Percentiles rank a stretch among this genome's conserved stretches.
Evolutionary conservation across 2,329 filamentous ascomycete species (phyloP).

Genomic region (Hypomyces perniciosus): DNA sequence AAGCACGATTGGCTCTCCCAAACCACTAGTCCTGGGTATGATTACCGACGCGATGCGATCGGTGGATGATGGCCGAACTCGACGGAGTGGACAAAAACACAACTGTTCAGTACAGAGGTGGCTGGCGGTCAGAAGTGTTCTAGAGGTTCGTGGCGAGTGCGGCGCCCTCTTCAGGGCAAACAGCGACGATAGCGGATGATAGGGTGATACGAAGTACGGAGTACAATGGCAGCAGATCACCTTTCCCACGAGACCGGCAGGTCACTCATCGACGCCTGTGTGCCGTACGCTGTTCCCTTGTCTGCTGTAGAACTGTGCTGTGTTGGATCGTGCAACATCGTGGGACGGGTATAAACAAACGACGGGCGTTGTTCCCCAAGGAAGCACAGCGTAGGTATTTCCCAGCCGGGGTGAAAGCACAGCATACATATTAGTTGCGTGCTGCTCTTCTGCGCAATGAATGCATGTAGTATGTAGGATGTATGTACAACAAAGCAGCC

Average conservation of each 20-base stretch:
- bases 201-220: not conserved
- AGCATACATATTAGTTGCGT: conserved; percentile 5
- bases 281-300: not conserved
- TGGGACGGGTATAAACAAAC: not conserved
- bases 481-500: conserved; percentile 1
- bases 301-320: not conserved
- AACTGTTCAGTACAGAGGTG: not conserved
- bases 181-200: not conserved
- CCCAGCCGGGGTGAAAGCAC: not conserved
- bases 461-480: not conserved
- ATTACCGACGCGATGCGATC: not conserved
- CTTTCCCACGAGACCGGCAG: conserved; percentile 1
- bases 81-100: not conserved
- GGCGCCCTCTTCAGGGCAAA: not conserved
- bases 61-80: not conserved
- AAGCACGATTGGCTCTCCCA: not conserved
- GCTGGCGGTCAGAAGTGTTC: not conserved
- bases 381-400: not conserved
- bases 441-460: not conserved
- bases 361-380: not conserved
- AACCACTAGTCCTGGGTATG: not conserved
- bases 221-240: not conserved
- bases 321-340: not conserved
- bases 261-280: not conserved
- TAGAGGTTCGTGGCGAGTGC: not conserved